Percentiles rank a stretch among this genome's conserved stretches.
phyloP scores from a whole-genome alignment of 352 stramenopile species.

The Pythium guiyangense region DNA sequence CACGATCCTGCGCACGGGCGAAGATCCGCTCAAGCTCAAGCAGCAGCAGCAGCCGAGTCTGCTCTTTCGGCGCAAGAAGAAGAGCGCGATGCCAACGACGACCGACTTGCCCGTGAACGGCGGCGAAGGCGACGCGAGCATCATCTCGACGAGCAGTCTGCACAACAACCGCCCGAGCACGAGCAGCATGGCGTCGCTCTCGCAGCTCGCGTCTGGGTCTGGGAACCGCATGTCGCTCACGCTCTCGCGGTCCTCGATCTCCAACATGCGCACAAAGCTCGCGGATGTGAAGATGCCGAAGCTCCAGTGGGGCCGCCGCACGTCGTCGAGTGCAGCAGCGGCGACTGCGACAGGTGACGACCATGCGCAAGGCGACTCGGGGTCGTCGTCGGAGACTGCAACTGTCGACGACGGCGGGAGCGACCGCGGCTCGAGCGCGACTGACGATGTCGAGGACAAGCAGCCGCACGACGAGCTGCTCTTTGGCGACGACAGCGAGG shows the following conservation, averaged over 20 bases:
- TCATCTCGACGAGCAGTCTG: conserved; percentile 53
- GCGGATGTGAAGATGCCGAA: conserved; percentile 73
- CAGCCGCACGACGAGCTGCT: conserved; percentile 15
- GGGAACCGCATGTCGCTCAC: conserved; percentile 32
- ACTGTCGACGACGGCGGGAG: conserved; percentile 60
- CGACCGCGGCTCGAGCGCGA: conserved; percentile 48
- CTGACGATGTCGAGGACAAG: conserved; percentile 39
- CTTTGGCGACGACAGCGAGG: not conserved
- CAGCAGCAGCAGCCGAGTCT: conserved; percentile 18
- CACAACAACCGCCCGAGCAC: conserved; percentile 15
- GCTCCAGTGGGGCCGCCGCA: conserved; percentile 46
- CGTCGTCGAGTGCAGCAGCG: conserved; percentile 22
- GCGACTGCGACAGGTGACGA: not conserved
- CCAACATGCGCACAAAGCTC: conserved; percentile 45
- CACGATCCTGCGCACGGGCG: conserved; percentile 58
- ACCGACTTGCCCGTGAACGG: conserved; percentile 71
- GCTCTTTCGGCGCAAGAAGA: conserved; percentile 57
- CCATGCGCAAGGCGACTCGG: not conserved
- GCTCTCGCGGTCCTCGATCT: conserved; percentile 51
- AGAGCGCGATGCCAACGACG: conserved; percentile 60
- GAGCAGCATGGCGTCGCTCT: conserved; percentile 18
- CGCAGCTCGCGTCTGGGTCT: conserved; percentile 11
- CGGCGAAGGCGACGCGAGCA: conserved; percentile 62
- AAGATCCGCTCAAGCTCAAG: conserved; percentile 56
- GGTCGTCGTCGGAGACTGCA: conserved; percentile 36